Percentiles rank a stretch among this genome's conserved stretches.
These are phyloP conservation scores for Lactarius deliciosus DNA, from an alignment of 768 basidiomycete species.

Conservation along the genomic window DNA sequence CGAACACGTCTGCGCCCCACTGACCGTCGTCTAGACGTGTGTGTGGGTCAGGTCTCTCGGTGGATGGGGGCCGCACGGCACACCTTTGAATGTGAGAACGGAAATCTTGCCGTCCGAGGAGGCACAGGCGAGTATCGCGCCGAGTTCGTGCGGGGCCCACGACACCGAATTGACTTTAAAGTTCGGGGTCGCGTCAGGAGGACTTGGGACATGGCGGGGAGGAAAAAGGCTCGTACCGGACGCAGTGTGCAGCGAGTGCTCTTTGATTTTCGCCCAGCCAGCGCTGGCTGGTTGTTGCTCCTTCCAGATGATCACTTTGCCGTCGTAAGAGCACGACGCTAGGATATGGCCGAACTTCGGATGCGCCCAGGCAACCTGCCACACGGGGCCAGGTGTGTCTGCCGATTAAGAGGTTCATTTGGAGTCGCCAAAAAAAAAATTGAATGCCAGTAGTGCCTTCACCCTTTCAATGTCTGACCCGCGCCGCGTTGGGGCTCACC, in stretches of 20 bases:
- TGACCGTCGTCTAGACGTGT: conserved; percentile 80
- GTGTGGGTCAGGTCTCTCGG: conserved; percentile 5
- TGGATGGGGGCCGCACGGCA: conserved; percentile 39
- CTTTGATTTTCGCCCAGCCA: conserved; percentile 92
- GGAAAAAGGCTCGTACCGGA: conserved; percentile 59
- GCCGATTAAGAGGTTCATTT: not conserved
- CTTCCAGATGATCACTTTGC: conserved; percentile 98
- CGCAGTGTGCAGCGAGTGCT: conserved; percentile 90
- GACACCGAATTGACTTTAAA: conserved; percentile 89
- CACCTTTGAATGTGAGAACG: conserved; percentile 97
- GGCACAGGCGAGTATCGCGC: conserved; percentile 94
- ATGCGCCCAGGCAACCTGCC: conserved; percentile 98
- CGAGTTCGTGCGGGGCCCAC: conserved; percentile 99
- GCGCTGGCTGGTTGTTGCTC: conserved; percentile 58
- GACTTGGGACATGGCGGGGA: not conserved
- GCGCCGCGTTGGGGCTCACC: conserved; percentile 69
- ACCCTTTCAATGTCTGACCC: conserved; percentile 84
- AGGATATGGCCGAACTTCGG: conserved; percentile 96
- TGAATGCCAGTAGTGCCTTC: conserved; percentile 28
- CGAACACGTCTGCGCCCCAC: conserved; percentile 93
- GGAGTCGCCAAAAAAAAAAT: not conserved
- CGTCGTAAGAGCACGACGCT: conserved; percentile 98
- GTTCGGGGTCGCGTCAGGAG: not conserved
- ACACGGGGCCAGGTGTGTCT: conserved; percentile 97
- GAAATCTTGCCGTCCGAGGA: conserved; percentile 97